Evolutionary conservation across 2,329 filamentous ascomycete species (phyloP).

Genomic region (Stylonectria norvegica): DNA sequence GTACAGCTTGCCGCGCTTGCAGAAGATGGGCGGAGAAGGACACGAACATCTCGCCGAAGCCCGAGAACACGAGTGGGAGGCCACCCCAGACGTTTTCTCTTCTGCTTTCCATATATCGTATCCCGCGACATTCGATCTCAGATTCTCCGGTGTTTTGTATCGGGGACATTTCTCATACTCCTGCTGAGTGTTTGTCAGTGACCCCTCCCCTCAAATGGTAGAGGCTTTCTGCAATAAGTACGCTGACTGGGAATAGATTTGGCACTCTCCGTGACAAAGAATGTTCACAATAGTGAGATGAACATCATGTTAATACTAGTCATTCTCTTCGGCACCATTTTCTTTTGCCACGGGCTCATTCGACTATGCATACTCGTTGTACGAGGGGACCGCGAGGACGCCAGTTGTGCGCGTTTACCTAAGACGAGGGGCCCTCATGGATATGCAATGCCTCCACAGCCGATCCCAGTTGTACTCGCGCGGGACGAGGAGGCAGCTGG

Average conservation of each 20-base stretch:
- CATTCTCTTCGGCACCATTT: constrained; percentile 68
- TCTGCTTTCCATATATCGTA: constrained; percentile 54
- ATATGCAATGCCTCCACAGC: constrained; percentile 66
- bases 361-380: constrained; percentile 66
- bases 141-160: constrained; percentile 60
- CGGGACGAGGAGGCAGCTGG: constrained; percentile 69
- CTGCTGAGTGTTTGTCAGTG: constrained; percentile 65
- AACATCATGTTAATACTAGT: constrained; percentile 77
- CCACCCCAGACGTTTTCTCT: constrained; percentile 45
- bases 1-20: constrained; percentile 38
- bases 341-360: constrained; percentile 78
- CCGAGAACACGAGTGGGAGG: constrained; percentile 7
- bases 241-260: too few relatives aligned
- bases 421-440: constrained; percentile 55
- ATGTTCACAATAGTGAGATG: constrained; percentile 64
- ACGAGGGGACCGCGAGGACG: constrained; percentile 39
- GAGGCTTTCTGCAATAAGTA: too few relatives aligned
- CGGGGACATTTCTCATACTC: constrained; percentile 58
- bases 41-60: constrained; percentile 3
- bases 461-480: constrained; percentile 73
- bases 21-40: neutral
- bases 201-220: constrained; percentile 6
- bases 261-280: constrained; percentile 64
- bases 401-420: constrained; percentile 22
- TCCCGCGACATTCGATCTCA: constrained; percentile 53